Percentiles rank a stretch among this genome's conserved stretches.
These are phyloP conservation scores for Schizosaccharomyces lindneri DNA, from an alignment of 805 yeast species.

Conservation along the genomic window DNA sequence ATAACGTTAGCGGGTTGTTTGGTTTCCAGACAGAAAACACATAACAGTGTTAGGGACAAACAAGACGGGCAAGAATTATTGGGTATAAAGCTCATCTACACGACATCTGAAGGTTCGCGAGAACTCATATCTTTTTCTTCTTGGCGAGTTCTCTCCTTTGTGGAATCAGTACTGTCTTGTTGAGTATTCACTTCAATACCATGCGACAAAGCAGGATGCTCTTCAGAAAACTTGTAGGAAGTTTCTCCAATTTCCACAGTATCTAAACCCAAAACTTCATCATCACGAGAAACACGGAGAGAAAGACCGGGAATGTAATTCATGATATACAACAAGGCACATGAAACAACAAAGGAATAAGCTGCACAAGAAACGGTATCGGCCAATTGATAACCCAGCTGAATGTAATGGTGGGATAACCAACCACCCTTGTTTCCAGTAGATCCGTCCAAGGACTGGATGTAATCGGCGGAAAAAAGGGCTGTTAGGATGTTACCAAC, in stretches of 20 bases:
- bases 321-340: constrained; percentile 37
- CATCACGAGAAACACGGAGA: constrained; percentile 63
- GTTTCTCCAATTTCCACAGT: constrained; percentile 76
- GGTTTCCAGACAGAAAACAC: too few species aligned
- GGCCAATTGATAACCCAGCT: constrained; percentile 73
- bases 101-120: too few species aligned
- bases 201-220: background rate
- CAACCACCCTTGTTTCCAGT: constrained; percentile 42
- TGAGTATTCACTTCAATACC: too few species aligned
- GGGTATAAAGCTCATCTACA: too few species aligned
- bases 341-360: constrained; percentile 56
- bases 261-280: constrained; percentile 74
- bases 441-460: constrained; percentile 43
- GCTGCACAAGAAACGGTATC: constrained; percentile 43
- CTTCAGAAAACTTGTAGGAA: constrained; percentile 10
- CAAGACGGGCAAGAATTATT: too few species aligned
- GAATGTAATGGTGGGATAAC: constrained; percentile 60
- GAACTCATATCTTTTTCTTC: too few species aligned
- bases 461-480: constrained; percentile 70
- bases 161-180: too few species aligned
- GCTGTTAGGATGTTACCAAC: constrained; percentile 68
- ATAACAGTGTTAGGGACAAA: too few species aligned
- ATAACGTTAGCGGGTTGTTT: too few species aligned
- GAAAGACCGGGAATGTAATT: constrained; percentile 60
- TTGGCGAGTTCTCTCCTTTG: too few species aligned